Evolutionary conservation across 225 moss, liverwort and hornwort species (phyloP).

Genomic region (Polytrichum commune): DNA sequence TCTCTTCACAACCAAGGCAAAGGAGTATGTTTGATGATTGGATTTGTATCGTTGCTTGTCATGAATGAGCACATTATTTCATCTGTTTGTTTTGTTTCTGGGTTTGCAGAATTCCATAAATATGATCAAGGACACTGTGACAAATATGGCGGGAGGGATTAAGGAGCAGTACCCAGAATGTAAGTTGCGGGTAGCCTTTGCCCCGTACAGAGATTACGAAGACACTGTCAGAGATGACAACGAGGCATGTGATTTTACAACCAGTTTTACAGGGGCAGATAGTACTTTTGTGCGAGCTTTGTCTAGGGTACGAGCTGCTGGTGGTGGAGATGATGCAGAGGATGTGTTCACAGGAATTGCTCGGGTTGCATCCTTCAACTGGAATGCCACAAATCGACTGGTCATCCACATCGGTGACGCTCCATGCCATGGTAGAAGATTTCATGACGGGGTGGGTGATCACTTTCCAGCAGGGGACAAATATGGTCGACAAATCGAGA

Average conservation of each 20-base stretch:
- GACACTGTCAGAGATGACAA: slow-evolving; percentile 52
- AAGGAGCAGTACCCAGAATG: slow-evolving; percentile 69
- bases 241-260: slow-evolving; percentile 78
- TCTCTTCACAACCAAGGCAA: too few relatives aligned
- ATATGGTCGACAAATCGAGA: slow-evolving; percentile 29
- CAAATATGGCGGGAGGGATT: slow-evolving; percentile 72
- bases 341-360: slow-evolving; percentile 87
- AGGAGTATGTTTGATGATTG: too few relatives aligned
- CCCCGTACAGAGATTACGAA: slow-evolving; percentile 82
- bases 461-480: slow-evolving; percentile 26
- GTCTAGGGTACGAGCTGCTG: slow-evolving; percentile 46
- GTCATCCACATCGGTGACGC: slow-evolving; percentile 89
- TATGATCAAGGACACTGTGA: slow-evolving; percentile 87
- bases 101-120: slow-evolving; percentile 57
- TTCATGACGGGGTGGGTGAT: slow-evolving; percentile 50
- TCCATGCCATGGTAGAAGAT: slow-evolving; percentile 80
- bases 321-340: slow-evolving; percentile 80
- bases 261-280: slow-evolving; percentile 60
- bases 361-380: slow-evolving; percentile 65
- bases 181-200: slow-evolving; percentile 81
- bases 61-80: too few relatives aligned
- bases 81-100: too few relatives aligned
- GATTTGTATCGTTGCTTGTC: too few relatives aligned
- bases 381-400: slow-evolving; percentile 75
- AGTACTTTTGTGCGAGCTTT: slow-evolving; percentile 60